Evolutionary conservation across 2,329 filamentous ascomycete species (phyloP).

Genomic region (Penicillium psychrosexuale): DNA sequence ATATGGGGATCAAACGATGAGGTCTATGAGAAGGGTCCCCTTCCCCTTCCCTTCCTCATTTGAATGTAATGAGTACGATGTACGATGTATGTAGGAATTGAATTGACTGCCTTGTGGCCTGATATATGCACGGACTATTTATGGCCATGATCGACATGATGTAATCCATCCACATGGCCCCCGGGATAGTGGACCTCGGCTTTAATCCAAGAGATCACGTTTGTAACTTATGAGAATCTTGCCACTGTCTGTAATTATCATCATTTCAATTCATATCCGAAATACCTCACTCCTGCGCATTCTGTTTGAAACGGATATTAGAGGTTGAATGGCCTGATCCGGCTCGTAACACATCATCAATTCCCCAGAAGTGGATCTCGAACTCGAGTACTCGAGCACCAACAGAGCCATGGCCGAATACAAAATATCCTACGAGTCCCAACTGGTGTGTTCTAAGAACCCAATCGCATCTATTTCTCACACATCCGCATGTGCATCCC

Average conservation of each 20-base stretch:
- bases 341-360: background rate
- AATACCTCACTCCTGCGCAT: background rate
- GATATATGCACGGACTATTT: background rate
- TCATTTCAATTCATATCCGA: background rate
- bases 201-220: conserved; percentile 11
- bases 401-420: conserved; percentile 57
- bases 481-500: background rate
- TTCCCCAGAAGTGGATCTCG: background rate
- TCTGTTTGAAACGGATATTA: background rate
- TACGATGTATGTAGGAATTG: background rate
- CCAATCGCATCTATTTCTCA: background rate
- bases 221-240: conserved; percentile 1
- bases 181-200: conserved; percentile 13
- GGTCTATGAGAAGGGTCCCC: background rate
- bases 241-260: background rate
- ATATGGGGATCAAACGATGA: background rate
- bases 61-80: background rate
- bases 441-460: conserved; percentile 20
- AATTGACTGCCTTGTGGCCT: background rate
- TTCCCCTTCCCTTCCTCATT: no score
- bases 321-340: background rate
- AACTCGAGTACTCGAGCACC: background rate
- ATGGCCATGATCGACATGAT: conserved; percentile 23
- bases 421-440: conserved; percentile 61
- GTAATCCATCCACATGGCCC: conserved; percentile 18